Base-by-base conservation (phyloP, 1,139 yeast species). In the Meyerozyma smithsonii region DNA sequence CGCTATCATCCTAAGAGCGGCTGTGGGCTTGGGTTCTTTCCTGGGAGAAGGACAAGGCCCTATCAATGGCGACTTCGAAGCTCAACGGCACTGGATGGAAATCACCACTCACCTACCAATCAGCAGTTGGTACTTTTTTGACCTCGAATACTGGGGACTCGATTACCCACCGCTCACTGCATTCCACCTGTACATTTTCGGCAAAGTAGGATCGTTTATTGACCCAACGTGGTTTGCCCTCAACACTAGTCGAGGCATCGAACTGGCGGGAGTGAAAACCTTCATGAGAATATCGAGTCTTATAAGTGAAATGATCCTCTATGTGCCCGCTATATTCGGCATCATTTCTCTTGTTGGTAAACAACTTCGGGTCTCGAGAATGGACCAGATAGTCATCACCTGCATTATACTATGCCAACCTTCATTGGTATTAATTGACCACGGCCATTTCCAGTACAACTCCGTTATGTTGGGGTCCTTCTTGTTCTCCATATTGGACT, bases 101-200 rank as follows among this genome's bases (percentile, higher is more conserved):
- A 69, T 92, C 42, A 90, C 98, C 0, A 79, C 72, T 34, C 78
- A 81, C 49, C 59, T 90, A 39, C 95, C 96, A 0, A 62, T 87
- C 2, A 61, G 67, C 1, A 55, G 84, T 46, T 94, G 98, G 98
- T 92, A 92, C 58, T 85, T 75, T 63, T 88, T 81, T 59, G 97
- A 92, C 56, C 69, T 88, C 37, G 80, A 81, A 50, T 89, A 92
- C 66, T 92, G 98, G 98, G 97, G 97, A 1, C 70, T 94, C 36
- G 98, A 94, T 60, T 94, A 92, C 59, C 99, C 99, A 1, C 98
- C 98, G 5, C 67, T 94, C 47, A 92, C 98, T 0, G 98, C 97
- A 0, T 90, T 76, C 59, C 97, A 92, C 56, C 88, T 95, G 42
- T 88, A 83, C 75, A 36, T 86, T 1, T 59, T 84, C 39, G 98